Base-by-base conservation (phyloP, 2,329 filamentous ascomycete species). In the Parascedosporium putredinis region DNA sequence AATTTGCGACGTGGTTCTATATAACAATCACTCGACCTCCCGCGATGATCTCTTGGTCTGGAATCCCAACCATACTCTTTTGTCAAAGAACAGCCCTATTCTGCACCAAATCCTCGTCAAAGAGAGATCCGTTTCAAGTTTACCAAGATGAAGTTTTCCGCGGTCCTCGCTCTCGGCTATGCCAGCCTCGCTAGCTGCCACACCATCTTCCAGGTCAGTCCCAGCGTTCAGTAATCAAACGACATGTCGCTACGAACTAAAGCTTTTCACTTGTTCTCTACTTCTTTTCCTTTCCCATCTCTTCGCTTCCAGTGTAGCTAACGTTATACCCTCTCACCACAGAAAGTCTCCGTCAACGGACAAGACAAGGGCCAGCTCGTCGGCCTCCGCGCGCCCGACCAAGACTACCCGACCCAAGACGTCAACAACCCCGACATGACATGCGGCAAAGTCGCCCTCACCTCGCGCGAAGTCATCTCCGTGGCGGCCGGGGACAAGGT, bases 331-430 rank as follows among this genome's bases (percentile, higher is more conserved):
- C n/a, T n/a, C n/a, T n/a, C n/a, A n/a, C n/a, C n/a, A n/a, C 20
- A 50, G 53, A 50, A 46, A 50, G 63, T 78, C 46, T 71, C 69
- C 5, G 67, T 76, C 51, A 68, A 75, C 52, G 71, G 70, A 33
- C 62, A 62, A 22, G 72, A 77, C 53, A 65, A 74, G 55, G 73
- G 72, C 49, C 66, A 71, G 55, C 66, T 74, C 27, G 67, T 66
- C 54, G 74, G 72, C 14, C 67, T 78, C 50, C 69, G 74, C 14
- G 70, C 72, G 2, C 71, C 74, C 1, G 64, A 60, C 23, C 68
- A 67, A 62, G 81, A 79, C 61, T 75, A 69, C 55, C 76, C 75
- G 1, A 69, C 78, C 18, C 67, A 69, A 44, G 67, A 74, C 56
- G 73, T 76, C 36, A 70, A 57, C 46, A 70, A 68, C 40, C 62